Evolutionary conservation across 805 yeast genomes (phyloP).

Genomic region (Saccharomycopsis sp.): DNA sequence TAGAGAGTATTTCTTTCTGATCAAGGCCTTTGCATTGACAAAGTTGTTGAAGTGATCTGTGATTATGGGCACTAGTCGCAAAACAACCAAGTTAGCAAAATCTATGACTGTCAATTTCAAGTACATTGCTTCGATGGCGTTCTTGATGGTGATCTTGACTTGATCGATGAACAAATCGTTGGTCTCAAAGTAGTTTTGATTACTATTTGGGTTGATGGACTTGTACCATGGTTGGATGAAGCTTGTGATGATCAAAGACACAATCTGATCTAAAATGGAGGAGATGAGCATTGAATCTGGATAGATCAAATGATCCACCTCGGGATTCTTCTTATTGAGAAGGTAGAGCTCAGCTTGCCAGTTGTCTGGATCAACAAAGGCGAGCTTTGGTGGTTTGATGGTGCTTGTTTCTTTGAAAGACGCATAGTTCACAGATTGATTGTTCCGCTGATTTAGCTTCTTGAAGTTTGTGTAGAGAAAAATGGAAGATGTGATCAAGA

Average conservation of each 20-base stretch:
- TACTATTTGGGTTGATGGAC: conserved; percentile 27
- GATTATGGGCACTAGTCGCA: conserved; percentile 52
- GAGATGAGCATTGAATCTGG: conserved; percentile 46
- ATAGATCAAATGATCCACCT: conserved; percentile 24
- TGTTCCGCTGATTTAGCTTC: conserved; percentile 16
- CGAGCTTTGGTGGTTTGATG: conserved; percentile 11
- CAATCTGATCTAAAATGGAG: conserved; percentile 41
- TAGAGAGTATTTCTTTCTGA: conserved; percentile 16
- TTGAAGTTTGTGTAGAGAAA: conserved; percentile 16
- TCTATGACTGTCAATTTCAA: conserved; percentile 38
- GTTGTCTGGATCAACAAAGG: conserved; percentile 17
- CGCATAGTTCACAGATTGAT: conserved; percentile 4
- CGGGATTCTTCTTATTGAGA: conserved; percentile 5
- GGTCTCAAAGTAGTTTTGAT: conserved; percentile 25
- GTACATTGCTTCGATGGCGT: conserved; percentile 35
- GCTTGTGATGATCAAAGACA: conserved; percentile 39
- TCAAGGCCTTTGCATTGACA: conserved; percentile 31
- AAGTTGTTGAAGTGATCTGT: conserved; percentile 55
- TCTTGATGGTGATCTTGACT: conserved; percentile 36
- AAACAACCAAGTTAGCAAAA: conserved; percentile 46
- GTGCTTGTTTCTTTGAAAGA: conserved; percentile 9
- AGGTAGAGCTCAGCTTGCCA: conserved; percentile 18
- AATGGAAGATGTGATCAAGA: conserved; percentile 6
- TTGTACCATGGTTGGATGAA: conserved; percentile 52
- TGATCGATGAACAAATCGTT: conserved; percentile 34